Evolutionary conservation across 2,329 filamentous ascomycete genomes (phyloP), one percentile per base, ranked within the genome.

Genomic region (Clarireedia monteithiana): DNA sequence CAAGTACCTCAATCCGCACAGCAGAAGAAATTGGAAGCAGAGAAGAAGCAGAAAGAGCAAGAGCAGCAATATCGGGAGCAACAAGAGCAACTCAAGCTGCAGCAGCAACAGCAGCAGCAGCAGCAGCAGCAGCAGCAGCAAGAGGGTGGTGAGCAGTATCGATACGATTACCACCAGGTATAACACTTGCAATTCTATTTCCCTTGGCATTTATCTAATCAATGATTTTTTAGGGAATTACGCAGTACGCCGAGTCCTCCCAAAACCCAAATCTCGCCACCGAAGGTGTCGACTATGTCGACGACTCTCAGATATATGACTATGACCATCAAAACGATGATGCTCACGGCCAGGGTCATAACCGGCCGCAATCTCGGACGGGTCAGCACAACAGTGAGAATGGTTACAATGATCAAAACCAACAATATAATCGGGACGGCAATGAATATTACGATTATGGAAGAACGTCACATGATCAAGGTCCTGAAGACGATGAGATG

Each of bases 1-100:
- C 89, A 95, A 66, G 85, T 95, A 45, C 89, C 89, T n/a, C 82
- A 88, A 38, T 91, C 88, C 51, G 75, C 78, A 15, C 84, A 88
- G 38, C 90, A 91, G 65, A 85, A 87, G 68, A 82, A 82, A 67
- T 76, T 81, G 67, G 80, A 84, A 59, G 79, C 83, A 54, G 79
- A 80, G 62, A 74, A 67, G 63, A 72, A 71, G 66, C 75, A 69
- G 61, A 71, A 72, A 51, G 71, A 76, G 59, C 63, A 70, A 58
- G 68, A 71, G 59, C 64, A 68, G 24, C 65, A 66, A 49, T 57
- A 60, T 59, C 68, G 71, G 55, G 60, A 61, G 23, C 60, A 65
- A 34, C 60, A 68, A 46, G 66, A 67, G 60, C 61, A 65, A 15
- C 63, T 68, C 49, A 63, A 62, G 48, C 66, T 61, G 42, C 62